Base-by-base conservation (phyloP, 1,284 basidiomycete species). In the Marasmius oreades region DNA sequence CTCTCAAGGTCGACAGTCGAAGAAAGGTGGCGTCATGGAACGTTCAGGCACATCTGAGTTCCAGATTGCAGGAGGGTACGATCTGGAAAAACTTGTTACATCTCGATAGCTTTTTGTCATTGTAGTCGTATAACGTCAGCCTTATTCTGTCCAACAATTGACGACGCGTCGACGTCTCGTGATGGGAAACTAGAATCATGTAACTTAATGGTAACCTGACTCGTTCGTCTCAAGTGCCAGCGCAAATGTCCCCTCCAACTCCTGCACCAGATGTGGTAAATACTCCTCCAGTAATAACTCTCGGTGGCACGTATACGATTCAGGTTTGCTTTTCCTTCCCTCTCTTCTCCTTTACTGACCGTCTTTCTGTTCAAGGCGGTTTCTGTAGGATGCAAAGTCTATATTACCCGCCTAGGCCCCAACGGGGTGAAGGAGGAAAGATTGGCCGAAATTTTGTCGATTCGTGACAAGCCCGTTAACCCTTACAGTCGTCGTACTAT, bases 311-410 rank as follows among this genome's bases (percentile, higher is more conserved):
- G 23, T 93, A 92, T 69, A 77, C 75, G 34, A 80, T 93, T 56
- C 83, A 89, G 66, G 91, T 88, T 67, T 70, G 83, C 16, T 70
- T 52, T 58, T 52, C 56, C 52, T 45, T 57, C 31, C 48, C 52
- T 62, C 44, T 51, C 10, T 18, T 20, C n/a, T 39, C 55, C 53
- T 50, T 55, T 61, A 54, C 59, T 63, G 59, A 66, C 65, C 67
- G 62, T 66, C 66, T 63, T 63, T 58, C 60, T 47, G 34, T 55
- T 56, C 55, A 53, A 96, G 93, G 87, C 85, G 42, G 85, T 98
- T 62, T 82, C 86, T 58, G 90, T 94, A 63, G 95, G 95, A 57
- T 96, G 94, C 76, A 96, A 96, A 77, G 84, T 98, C 69, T 94
- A 88, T 74, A 92, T 95, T 62, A 82, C 83, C 55, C 88, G 95